Evolutionary conservation across 1,284 basidiomycete species (phyloP).

Genomic region (Hymenochaete sp.): DNA sequence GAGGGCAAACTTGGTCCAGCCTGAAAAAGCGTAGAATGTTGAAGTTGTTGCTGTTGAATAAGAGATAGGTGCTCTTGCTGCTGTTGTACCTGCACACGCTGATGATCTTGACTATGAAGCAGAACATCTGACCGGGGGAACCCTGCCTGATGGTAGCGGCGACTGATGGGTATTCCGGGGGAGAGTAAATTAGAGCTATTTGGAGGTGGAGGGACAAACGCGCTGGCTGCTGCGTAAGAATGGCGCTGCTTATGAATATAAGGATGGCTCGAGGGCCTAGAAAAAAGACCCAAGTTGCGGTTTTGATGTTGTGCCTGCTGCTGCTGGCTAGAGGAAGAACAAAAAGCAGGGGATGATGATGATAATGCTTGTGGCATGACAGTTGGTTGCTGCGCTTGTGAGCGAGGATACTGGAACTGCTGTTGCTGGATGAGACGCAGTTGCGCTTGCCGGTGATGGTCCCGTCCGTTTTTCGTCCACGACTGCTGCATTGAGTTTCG

Average conservation of each 20-base stretch:
- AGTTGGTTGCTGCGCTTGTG: no score
- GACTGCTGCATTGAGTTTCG: no score
- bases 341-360: no score
- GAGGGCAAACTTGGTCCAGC: constrained; percentile 3
- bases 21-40: constrained; percentile 1
- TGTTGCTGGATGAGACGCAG: no score
- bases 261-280: no score
- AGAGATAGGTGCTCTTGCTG: constrained; percentile 3
- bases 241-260: constrained; percentile 8
- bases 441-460: no score
- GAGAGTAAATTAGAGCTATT: constrained; percentile 7
- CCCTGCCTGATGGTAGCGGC: constrained; percentile 21
- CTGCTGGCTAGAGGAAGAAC: no score
- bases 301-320: constrained; percentile 4
- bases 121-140: constrained; percentile 19
- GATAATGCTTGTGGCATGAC: no score
- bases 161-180: constrained; percentile 17
- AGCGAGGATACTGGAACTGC: no score
- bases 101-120: no score
- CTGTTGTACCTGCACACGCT: constrained; percentile 13
- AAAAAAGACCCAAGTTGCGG: no score
- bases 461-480: no score
- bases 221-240: constrained; percentile 1
- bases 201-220: constrained; percentile 6
- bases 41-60: constrained; percentile 6